Evolutionary conservation across 495 filamentous ascomycete species (phyloP).

Genomic region (Cairneyella variabilis): DNA sequence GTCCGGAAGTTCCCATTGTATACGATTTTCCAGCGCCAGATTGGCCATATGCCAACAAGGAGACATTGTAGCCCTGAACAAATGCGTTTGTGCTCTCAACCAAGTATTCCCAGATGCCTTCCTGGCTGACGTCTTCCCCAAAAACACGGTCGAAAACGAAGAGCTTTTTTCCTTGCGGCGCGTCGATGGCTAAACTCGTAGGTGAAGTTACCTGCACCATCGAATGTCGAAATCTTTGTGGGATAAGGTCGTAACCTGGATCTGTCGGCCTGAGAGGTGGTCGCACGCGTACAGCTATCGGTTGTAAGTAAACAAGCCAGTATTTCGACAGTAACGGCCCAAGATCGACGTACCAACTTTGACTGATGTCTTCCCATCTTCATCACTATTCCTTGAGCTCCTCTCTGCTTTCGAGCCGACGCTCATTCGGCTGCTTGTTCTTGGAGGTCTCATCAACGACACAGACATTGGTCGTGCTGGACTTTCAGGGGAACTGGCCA

Average conservation of each 20-base stretch:
- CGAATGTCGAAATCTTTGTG: conserved; percentile 88
- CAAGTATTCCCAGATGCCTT: conserved; percentile 93
- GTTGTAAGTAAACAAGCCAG: neutral
- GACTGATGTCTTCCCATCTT: conserved; percentile 93
- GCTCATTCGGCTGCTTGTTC: conserved; percentile 89
- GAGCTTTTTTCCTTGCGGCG: conserved; percentile 85
- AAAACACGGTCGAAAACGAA: conserved; percentile 98
- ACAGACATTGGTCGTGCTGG: conserved; percentile 78
- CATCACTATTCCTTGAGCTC: conserved; percentile 86
- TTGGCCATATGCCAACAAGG: conserved; percentile 94
- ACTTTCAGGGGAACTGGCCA: conserved; percentile 52
- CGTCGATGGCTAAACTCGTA: conserved; percentile 83
- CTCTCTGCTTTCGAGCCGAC: conserved; percentile 74
- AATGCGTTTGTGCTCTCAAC: conserved; percentile 88
- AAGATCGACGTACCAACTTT: conserved; percentile 84
- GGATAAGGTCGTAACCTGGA: conserved; percentile 91
- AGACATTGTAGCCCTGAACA: conserved; percentile 97
- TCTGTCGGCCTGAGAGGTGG: conserved; percentile 80
- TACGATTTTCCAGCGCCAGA: conserved; percentile 99
- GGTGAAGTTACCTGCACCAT: conserved; percentile 86
- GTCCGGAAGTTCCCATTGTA: conserved; percentile 96
- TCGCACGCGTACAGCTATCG: conserved; percentile 75
- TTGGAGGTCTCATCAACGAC: conserved; percentile 71
- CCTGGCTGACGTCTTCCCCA: conserved; percentile 75
- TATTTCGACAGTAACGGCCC: neutral